phyloP scores from a whole-genome alignment of 331 rosid genomes.

The Ulmus americana region DNA sequence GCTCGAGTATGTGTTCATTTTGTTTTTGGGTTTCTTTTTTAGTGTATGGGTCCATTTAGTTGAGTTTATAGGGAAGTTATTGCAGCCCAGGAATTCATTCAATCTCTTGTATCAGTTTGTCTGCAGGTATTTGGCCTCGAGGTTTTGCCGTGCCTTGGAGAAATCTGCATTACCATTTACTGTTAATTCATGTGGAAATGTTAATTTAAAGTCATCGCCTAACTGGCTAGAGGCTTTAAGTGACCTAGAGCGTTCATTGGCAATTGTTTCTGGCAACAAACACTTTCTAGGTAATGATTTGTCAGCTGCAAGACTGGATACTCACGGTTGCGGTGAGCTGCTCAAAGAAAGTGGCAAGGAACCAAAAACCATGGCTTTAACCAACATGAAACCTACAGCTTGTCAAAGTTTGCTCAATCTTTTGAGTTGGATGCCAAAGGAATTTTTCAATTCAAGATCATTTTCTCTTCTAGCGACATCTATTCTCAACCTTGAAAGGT shows the following conservation, averaged over 20 bases:
- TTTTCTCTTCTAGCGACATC: constrained; percentile 37
- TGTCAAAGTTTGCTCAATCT: constrained; percentile 62
- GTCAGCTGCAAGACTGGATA: constrained; percentile 21
- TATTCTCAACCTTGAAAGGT: constrained; percentile 88
- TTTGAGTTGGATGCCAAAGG: constrained; percentile 50
- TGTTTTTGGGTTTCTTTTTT: constrained; percentile 13
- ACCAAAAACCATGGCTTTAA: constrained; percentile 25
- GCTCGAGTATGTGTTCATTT: constrained; percentile 8
- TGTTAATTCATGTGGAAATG: constrained; percentile 26
- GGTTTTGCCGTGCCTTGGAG: constrained; percentile 62
- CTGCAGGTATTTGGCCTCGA: constrained; percentile 61
- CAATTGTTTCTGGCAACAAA: constrained; percentile 23
- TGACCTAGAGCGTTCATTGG: constrained; percentile 37
- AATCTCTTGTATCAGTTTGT: constrained; percentile 59
- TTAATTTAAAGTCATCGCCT: constrained; percentile 42
- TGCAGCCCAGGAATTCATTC: constrained; percentile 28
- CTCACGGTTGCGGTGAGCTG: constrained; percentile 31
- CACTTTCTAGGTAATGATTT: constrained; percentile 25
- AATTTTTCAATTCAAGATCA: constrained; percentile 41
- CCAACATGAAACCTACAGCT: constrained; percentile 34
- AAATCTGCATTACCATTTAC: constrained; percentile 36
- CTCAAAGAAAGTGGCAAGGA: constrained; percentile 25
- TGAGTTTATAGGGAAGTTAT: constrained; percentile 1
- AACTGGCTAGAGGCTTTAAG: constrained; percentile 55
- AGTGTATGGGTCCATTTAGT: constrained; percentile 4